A percentile compares a stretch with the other conserved stretches of the same genome.
Conservation (phyloP, 345 rosid species). For the Salix arbutifolia region DNA sequence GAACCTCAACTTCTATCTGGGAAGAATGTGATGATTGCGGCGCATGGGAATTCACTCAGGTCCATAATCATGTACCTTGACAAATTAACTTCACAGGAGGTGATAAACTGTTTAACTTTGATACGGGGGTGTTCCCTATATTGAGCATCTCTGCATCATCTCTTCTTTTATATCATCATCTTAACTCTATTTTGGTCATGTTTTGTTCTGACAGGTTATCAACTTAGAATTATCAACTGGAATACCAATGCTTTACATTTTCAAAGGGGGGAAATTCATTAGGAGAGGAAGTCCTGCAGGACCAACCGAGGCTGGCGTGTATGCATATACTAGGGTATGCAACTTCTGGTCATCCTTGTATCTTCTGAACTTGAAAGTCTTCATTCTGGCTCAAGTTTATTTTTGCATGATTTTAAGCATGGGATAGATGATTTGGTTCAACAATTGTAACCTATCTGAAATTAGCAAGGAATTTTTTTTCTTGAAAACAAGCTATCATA, state of each 20-base stretch:
- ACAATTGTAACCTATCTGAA: not conserved
- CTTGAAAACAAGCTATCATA: not conserved
- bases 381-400: not conserved
- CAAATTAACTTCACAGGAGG: slow-evolving; percentile 93
- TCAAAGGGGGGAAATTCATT: slow-evolving; percentile 79
- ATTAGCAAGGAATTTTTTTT: not conserved
- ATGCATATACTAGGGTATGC: slow-evolving; percentile 84
- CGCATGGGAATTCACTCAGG: slow-evolving; percentile 90
- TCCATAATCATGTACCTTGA: slow-evolving; percentile 98
- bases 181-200: not conserved
- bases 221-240: slow-evolving; percentile 88
- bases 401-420: not conserved
- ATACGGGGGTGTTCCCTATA: not conserved
- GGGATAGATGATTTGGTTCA: not conserved
- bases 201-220: slow-evolving; percentile 47
- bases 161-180: not conserved
- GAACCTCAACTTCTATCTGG: slow-evolving; percentile 83
- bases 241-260: slow-evolving; percentile 89
- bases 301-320: slow-evolving; percentile 91
- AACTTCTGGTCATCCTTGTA: slow-evolving; percentile 3
- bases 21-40: slow-evolving; percentile 87
- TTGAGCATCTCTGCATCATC: not conserved
- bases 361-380: not conserved
- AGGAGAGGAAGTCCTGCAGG: slow-evolving; percentile 86
- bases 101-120: slow-evolving; percentile 16